Base-by-base conservation (phyloP, 2,329 filamentous ascomycete species). In the Apiospora malaysiana region DNA sequence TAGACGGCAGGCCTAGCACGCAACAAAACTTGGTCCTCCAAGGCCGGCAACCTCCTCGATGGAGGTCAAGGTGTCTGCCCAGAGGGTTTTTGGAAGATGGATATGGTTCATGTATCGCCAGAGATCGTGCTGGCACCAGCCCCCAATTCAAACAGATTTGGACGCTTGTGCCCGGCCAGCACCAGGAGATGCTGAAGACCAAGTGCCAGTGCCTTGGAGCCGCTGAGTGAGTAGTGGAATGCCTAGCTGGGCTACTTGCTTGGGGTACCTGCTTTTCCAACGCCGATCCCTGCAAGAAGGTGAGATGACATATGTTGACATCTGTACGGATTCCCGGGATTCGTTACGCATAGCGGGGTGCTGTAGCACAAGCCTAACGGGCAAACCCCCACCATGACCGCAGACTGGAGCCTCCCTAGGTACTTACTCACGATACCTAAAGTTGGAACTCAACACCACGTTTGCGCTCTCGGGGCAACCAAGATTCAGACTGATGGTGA, bases 231-330 rank as follows among this genome's bases (percentile, higher is more conserved):
- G 25, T 56, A 56, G 49, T 14, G 25, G 14, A 7, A 56, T 56
- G 14, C 49, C 25, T 56, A 51, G 47, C 49, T 56, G 49, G 25
- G 51, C 27, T 59, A n/a, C 51, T 59, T 59, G 27, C 51, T 59
- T n/a, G 51, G 51, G 27, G 51, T 59, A 59, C 51, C 56, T 37
- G 56, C 56, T 63, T 63, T 40, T 37, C 27, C 18, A 21, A 63
- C 7, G 56, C 32, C 56, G 56, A 63, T 40, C 56, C 51, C 56
- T 63, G 56, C 56, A 63, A 8, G 32, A 63, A 6, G 27, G 56
- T 63, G 32, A 63, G 32, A 40, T 63, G 56, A 63, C 56, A 63
- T 63, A 37, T 63, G 23, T 27, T 63, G 56, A 63, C 56, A 63
- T 40, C 56, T 40, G 56, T 40, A 63, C 56, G 56, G 32, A 21